Evolutionary conservation across 768 basidiomycete genomes (phyloP).

Genomic region (Rhodocollybia butyracea): DNA sequence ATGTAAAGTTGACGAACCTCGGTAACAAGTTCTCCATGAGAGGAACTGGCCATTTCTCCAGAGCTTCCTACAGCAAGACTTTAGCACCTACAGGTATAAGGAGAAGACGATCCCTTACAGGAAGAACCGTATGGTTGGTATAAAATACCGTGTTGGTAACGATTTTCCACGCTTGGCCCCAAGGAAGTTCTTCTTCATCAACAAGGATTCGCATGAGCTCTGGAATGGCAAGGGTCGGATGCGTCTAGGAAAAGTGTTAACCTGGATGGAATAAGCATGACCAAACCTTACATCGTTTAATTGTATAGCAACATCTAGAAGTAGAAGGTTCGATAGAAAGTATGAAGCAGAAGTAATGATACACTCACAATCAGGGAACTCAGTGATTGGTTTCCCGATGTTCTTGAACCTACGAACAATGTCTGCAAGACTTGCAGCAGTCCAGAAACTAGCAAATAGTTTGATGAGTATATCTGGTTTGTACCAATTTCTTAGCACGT

Average conservation of each 20-base stretch:
- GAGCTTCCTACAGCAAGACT: constrained; percentile 53
- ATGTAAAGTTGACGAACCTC: constrained; percentile 36
- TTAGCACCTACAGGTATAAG: background rate
- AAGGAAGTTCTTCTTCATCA: constrained; percentile 87
- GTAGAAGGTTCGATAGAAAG: constrained; percentile 2
- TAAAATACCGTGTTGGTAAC: constrained; percentile 91
- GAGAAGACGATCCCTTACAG: constrained; percentile 43
- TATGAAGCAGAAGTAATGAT: background rate
- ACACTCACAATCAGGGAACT: constrained; percentile 77
- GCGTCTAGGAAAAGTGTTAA: constrained; percentile 55
- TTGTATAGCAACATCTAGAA: constrained; percentile 81
- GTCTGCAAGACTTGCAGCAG: constrained; percentile 82
- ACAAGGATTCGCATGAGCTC: constrained; percentile 91
- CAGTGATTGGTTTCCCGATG: constrained; percentile 70
- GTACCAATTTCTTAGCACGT: constrained; percentile 13
- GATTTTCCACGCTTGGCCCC: constrained; percentile 86
- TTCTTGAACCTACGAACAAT: constrained; percentile 94
- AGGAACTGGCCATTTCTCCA: constrained; percentile 92
- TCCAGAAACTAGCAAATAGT: constrained; percentile 63
- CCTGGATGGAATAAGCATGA: background rate
- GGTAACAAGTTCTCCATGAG: constrained; percentile 84
- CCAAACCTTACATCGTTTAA: constrained; percentile 73
- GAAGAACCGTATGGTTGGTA: constrained; percentile 93
- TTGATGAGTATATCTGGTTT: background rate
- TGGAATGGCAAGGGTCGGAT: constrained; percentile 92